A percentile compares a stretch with the other conserved stretches of the same genome.
These are phyloP conservation scores for Pelargonium citronellum DNA, from an alignment of 441 rosid species.

Conservation along the genomic window DNA sequence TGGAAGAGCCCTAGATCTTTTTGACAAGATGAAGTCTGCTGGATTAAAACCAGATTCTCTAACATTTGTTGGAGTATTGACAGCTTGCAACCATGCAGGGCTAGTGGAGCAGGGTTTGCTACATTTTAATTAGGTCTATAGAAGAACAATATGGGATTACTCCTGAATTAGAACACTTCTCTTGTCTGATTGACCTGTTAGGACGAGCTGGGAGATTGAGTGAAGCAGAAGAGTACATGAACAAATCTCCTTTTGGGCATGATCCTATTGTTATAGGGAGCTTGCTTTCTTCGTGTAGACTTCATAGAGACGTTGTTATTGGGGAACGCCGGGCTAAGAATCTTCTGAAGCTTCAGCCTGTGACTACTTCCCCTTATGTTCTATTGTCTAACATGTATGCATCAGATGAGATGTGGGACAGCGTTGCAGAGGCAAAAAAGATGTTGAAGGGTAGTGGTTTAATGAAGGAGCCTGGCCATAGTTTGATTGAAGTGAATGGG, in stretches of 20 bases:
- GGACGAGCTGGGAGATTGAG: constrained; percentile 56
- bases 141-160: constrained; percentile 37
- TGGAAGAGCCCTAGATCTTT: constrained; percentile 39
- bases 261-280: constrained; percentile 50
- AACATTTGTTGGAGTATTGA: constrained; percentile 47
- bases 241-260: constrained; percentile 31
- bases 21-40: constrained; percentile 36
- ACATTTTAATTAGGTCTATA: constrained; percentile 45
- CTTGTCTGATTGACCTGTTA: constrained; percentile 58
- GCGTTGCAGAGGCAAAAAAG: constrained; percentile 49
- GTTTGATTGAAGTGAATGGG: constrained; percentile 45
- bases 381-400: constrained; percentile 55
- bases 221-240: constrained; percentile 42
- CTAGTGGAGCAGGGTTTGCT: constrained; percentile 43
- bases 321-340: constrained; percentile 43
- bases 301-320: constrained; percentile 37
- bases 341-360: constrained; percentile 40
- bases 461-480: constrained; percentile 54
- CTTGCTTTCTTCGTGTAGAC: constrained; percentile 54
- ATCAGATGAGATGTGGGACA: constrained; percentile 50
- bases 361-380: constrained; percentile 51
- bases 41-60: constrained; percentile 48
- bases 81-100: constrained; percentile 64
- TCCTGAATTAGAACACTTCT: constrained; percentile 50
- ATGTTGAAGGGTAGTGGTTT: constrained; percentile 53